These are phyloP conservation scores for Pleurotus giganteus DNA, from an alignment of 768 basidiomycete genomes.

Conservation along the genomic window DNA sequence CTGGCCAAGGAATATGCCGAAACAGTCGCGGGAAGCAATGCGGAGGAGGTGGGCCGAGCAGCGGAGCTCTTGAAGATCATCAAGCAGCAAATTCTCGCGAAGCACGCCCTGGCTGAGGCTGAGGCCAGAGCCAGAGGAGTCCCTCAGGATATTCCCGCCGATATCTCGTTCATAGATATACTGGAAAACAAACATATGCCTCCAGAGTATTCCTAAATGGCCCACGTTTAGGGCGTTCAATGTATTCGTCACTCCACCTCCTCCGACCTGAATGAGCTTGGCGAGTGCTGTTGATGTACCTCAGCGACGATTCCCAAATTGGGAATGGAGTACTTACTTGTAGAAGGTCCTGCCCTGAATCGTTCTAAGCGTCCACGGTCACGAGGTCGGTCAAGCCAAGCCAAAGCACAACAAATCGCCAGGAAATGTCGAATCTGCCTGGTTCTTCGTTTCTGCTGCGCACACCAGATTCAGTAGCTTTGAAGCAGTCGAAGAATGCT, in stretches of 20 bases:
- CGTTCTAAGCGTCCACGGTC: slow-evolving; percentile 8
- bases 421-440: slow-evolving; percentile 41
- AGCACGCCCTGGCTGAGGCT: slow-evolving; percentile 16
- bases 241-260: neutral
- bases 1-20: slow-evolving; percentile 76
- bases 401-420: slow-evolving; percentile 16
- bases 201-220: neutral
- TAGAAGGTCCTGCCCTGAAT: slow-evolving; percentile 10
- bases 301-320: slow-evolving; percentile 1
- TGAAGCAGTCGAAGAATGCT: slow-evolving; percentile 17
- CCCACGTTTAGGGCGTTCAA: neutral
- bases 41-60: slow-evolving; percentile 75
- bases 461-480: slow-evolving; percentile 21
- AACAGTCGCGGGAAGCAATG: slow-evolving; percentile 72
- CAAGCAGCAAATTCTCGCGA: slow-evolving; percentile 34
- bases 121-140: slow-evolving; percentile 13
- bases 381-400: slow-evolving; percentile 11
- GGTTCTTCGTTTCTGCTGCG: slow-evolving; percentile 29
- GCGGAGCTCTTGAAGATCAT: slow-evolving; percentile 67
- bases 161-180: neutral
- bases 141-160: neutral
- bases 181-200: neutral
- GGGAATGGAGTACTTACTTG: neutral
- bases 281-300: slow-evolving; percentile 3
- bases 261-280: neutral